These are phyloP conservation scores for Clarkia xantiana DNA, from an alignment of 345 rosid species.

Conservation along the genomic window DNA sequence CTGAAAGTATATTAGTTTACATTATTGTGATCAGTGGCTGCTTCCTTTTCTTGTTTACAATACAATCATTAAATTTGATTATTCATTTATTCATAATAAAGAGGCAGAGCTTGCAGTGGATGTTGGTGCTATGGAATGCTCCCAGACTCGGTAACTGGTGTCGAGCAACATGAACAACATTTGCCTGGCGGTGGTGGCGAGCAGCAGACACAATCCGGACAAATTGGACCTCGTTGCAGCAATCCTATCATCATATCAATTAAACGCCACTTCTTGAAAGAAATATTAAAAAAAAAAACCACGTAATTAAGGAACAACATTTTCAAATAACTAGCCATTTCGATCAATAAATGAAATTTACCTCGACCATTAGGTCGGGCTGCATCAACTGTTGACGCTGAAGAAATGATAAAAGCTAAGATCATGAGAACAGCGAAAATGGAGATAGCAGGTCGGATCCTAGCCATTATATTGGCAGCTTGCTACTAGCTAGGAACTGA, in stretches of 20 bases:
- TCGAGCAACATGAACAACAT: slow-evolving; percentile 13
- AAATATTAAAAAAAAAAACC: too few species aligned
- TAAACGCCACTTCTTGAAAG: too few species aligned
- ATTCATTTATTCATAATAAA: too few species aligned
- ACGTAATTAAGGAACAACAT: too few species aligned
- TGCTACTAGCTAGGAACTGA: too few species aligned
- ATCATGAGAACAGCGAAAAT: slow-evolving; percentile 11
- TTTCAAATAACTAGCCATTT: neutral
- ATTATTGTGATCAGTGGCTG: too few species aligned
- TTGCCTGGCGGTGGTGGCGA: slow-evolving; percentile 10
- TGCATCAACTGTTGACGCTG: slow-evolving; percentile 6
- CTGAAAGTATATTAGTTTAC: too few species aligned
- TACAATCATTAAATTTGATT: too few species aligned
- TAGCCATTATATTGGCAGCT: neutral
- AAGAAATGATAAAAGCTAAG: slow-evolving; percentile 11
- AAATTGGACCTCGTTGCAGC: slow-evolving; percentile 4
- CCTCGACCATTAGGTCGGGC: slow-evolving; percentile 11
- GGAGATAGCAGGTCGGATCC: slow-evolving; percentile 1
- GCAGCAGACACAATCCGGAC: slow-evolving; percentile 19
- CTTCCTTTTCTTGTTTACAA: too few species aligned
- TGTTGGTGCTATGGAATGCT: too few species aligned
- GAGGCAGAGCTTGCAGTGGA: too few species aligned
- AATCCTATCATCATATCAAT: too few species aligned
- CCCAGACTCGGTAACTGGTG: slow-evolving; percentile 6
- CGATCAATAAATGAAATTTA: neutral